Percentiles rank a stretch among this genome's conserved stretches.
These are phyloP conservation scores for Paraconiothyrium brasiliense DNA, from an alignment of 2,329 filamentous ascomycete genomes.

Conservation along the genomic window DNA sequence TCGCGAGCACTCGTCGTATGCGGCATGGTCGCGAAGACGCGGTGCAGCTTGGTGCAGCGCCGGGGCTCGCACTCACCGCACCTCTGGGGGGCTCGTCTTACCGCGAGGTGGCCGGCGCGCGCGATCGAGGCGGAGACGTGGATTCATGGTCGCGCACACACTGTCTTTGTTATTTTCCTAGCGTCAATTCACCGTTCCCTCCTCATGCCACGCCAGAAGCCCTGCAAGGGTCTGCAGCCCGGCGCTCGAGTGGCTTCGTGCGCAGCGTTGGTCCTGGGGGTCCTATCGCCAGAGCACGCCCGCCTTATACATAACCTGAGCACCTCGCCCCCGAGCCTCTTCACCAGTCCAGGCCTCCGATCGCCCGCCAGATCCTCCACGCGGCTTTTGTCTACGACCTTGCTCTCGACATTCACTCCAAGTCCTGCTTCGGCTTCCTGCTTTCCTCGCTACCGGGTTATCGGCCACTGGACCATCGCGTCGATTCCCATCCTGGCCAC, in stretches of 20 bases:
- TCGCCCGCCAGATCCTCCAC: constrained; percentile 32
- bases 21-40: constrained; percentile 30
- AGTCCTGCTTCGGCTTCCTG: background rate
- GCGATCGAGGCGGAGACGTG: constrained; percentile 49
- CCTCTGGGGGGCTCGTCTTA: constrained; percentile 40
- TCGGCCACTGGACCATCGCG: constrained; percentile 35
- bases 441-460: constrained; percentile 32
- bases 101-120: constrained; percentile 47
- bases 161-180: constrained; percentile 50
- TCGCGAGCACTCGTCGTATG: constrained; percentile 30
- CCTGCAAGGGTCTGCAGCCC: constrained; percentile 18
- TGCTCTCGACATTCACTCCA: constrained; percentile 3
- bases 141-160: constrained; percentile 34
- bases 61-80: constrained; percentile 48
- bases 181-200: constrained; percentile 47
- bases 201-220: constrained; percentile 43
- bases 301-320: constrained; percentile 47
- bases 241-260: constrained; percentile 21
- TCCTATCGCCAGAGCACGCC: constrained; percentile 31
- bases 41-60: constrained; percentile 30
- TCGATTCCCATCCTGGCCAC: constrained; percentile 23
- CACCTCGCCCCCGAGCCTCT: constrained; percentile 46
- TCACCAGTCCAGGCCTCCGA: constrained; percentile 41
- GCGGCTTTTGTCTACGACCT: background rate
- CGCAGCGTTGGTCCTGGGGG: constrained; percentile 43